These are phyloP conservation scores for Erythrophleum fordii DNA, from an alignment of 306 rosid species.

Conservation along the genomic window DNA sequence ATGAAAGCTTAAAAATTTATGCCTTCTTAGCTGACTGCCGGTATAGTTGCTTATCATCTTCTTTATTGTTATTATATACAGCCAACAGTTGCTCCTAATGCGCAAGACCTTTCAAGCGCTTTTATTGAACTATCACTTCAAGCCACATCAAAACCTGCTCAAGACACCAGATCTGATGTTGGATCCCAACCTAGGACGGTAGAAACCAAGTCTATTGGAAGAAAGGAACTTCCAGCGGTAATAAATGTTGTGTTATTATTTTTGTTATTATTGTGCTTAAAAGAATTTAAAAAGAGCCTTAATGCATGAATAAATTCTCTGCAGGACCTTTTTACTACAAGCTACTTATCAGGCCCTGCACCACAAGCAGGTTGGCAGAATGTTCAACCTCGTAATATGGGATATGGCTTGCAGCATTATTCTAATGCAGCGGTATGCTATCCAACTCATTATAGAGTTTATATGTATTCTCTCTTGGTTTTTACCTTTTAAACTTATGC, in stretches of 20 bases:
- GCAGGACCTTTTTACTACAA: conserved; percentile 78
- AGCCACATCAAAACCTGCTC: conserved; percentile 48
- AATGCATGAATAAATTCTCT: conserved; percentile 36
- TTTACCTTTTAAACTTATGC: conserved; percentile 28
- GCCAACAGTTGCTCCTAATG: conserved; percentile 42
- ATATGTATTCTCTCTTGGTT: background rate
- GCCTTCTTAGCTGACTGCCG: background rate
- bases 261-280: background rate
- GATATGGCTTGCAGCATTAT: conserved; percentile 65
- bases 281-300: background rate
- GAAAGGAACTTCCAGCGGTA: conserved; percentile 83
- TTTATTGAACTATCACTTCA: conserved; percentile 43
- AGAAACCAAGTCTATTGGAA: conserved; percentile 50
- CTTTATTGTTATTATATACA: conserved; percentile 35
- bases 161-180: conserved; percentile 39
- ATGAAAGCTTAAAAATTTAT: conserved; percentile 4
- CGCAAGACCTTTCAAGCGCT: conserved; percentile 43
- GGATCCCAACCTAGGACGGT: conserved; percentile 37
- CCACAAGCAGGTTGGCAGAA: conserved; percentile 61
- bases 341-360: conserved; percentile 51
- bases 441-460: conserved; percentile 8
- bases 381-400: conserved; percentile 58
- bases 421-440: conserved; percentile 54
- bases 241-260: conserved; percentile 28
- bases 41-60: conserved; percentile 26